These are phyloP conservation scores for Calonectria hongkongensis DNA, from an alignment of 2,329 filamentous ascomycete species.

Conservation along the genomic window DNA sequence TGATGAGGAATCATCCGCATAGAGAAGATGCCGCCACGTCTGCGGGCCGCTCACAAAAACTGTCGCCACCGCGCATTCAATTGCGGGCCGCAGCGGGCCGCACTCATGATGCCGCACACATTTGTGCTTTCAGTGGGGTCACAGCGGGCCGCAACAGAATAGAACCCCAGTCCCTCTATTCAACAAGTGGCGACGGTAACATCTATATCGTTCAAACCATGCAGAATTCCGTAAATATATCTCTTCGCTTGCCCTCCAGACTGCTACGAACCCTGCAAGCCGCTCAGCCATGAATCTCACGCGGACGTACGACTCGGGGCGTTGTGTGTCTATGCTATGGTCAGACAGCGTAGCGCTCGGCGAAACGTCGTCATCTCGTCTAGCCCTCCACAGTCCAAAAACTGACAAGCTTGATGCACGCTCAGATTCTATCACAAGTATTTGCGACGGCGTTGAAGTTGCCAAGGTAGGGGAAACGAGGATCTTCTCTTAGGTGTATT, in stretches of 20 bases:
- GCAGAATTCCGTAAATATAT: neutral
- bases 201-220: constrained; percentile 1
- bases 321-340: neutral
- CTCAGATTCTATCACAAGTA: no score
- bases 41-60: constrained; percentile 9
- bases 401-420: neutral
- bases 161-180: neutral
- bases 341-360: constrained; percentile 24
- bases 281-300: neutral
- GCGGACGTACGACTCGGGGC: neutral
- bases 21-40: neutral
- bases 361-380: neutral
- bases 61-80: neutral
- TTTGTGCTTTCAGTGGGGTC: neutral
- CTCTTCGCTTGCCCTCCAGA: neutral
- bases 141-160: constrained; percentile 14
- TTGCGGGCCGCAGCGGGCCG: constrained; percentile 21
- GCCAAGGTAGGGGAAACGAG: no score
- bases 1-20: neutral
- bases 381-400: neutral
- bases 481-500: neutral
- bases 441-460: neutral
- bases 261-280: neutral
- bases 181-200: neutral
- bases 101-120: constrained; percentile 3